Base-by-base conservation (phyloP, 2,329 filamentous ascomycete genomes). In the Colletotrichum sp. region DNA sequence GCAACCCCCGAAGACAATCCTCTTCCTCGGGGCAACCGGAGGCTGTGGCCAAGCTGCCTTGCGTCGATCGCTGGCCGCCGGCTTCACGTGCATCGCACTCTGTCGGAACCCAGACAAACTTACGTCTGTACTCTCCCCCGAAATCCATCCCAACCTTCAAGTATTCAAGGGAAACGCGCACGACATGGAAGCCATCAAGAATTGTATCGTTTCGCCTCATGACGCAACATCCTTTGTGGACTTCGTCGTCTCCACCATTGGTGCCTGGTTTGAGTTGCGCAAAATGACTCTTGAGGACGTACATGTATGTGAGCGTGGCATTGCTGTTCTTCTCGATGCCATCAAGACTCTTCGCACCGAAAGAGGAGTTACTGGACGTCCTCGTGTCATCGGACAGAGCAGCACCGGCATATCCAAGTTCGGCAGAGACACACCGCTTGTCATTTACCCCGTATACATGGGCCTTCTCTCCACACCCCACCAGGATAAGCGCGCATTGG, bases 21-120 rank as follows among this genome's bases (percentile, higher is more conserved):
- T 88, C 60, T 90, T 92, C 83, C 85, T 91, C 69, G 90, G 90
- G 75, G 88, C 89, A 57, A 90, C 87, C 26, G 87, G 86, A 39
- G 90, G 90, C 64, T 85, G 85, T 77, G 89, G 86, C 69, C 85
- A 90, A 72, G 82, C 88, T 4, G 84, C 86, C 18, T 86, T 92
- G 55, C 85, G 84, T 28, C 83, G 84, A 55, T 83, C 85, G 30
- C 86, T 92, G 10, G 83, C 85, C 18, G 86, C 86, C 13, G 87
- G 87, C 39, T 85, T 88, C 80, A 82, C 80, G 9, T 90, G 88
- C 82, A 82, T 87, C 65, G 89, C 87, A 62, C 84, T 91, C 44
- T 89, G 85, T 79, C 88, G 90, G 59, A 87, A 84, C 3, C 87
- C 90, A 9, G 83, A 85, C 64, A 90, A 89, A 76, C 87, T 92